A percentile compares a stretch with the other conserved stretches of the same genome.
phyloP scores from a whole-genome alignment of 2,329 filamentous ascomycete genomes.

The Diaporthe sp. region DNA sequence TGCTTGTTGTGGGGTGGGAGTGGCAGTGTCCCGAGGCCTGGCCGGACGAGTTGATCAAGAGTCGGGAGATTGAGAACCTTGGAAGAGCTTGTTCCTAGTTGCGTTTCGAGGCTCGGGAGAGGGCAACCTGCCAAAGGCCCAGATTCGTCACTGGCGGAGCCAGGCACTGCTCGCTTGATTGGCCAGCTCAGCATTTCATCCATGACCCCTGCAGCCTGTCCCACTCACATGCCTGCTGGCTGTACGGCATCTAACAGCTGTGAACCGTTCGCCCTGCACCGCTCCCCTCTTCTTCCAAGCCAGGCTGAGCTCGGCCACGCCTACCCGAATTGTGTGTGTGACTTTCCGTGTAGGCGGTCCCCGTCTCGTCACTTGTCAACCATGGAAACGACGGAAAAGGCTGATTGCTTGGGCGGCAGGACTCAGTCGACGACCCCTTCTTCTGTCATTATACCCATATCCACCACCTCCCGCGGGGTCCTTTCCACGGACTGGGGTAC shows the following conservation, averaged over 20 bases:
- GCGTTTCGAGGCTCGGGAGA: constrained; percentile 27
- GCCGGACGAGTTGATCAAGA: constrained; percentile 21
- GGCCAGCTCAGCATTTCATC: constrained; percentile 19
- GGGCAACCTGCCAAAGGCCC: constrained; percentile 34
- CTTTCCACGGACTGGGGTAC: constrained; percentile 2
- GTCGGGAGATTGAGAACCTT: constrained; percentile 26
- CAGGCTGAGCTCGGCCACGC: neutral
- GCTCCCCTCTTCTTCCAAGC: neutral
- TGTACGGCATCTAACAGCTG: neutral
- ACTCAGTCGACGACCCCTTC: neutral
- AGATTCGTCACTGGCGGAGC: constrained; percentile 24
- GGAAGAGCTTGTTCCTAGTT: constrained; percentile 26
- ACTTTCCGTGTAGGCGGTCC: neutral
- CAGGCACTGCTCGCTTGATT: constrained; percentile 12
- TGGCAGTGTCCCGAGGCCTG: constrained; percentile 30
- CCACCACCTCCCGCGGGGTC: neutral
- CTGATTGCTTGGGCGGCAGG: neutral
- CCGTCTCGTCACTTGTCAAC: neutral
- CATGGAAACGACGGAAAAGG: neutral
- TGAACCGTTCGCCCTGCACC: neutral
- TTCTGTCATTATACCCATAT: neutral
- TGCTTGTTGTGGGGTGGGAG: constrained; percentile 17
- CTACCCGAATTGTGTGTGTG: neutral
- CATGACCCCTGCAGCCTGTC: constrained; percentile 27
- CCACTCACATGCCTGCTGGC: constrained; percentile 31